phyloP scores from a whole-genome alignment of 352 stramenopile species.

The Phytophthora sansomeana region DNA sequence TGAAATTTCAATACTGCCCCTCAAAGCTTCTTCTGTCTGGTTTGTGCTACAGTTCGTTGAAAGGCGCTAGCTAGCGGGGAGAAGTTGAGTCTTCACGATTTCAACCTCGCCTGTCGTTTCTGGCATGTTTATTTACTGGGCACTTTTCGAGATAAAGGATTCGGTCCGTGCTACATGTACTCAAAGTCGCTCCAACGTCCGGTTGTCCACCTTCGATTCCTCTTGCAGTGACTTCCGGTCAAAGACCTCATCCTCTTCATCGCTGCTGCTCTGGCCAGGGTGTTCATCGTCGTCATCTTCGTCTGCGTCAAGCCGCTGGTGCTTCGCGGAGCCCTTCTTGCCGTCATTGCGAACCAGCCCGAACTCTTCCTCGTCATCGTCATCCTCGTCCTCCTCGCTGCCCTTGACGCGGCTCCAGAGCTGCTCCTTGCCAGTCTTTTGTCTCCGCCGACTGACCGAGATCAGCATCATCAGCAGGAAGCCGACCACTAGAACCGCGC shows the following conservation, averaged over 20 bases:
- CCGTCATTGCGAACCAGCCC: conserved; percentile 46
- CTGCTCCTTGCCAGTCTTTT: conserved; percentile 57
- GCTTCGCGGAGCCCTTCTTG: conserved; percentile 42
- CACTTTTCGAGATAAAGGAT: conserved; percentile 12
- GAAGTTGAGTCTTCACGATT: not conserved
- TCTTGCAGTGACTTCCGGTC: conserved; percentile 49
- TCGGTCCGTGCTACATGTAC: not conserved
- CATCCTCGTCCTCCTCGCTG: conserved; percentile 71
- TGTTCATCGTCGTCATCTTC: conserved; percentile 43
- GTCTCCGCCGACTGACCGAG: conserved; percentile 69
- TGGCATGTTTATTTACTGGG: conserved; percentile 30
- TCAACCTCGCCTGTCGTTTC: not conserved
- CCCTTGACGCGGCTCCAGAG: conserved; percentile 80
- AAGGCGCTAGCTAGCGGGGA: not conserved
- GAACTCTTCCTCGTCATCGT: conserved; percentile 72
- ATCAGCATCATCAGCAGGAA: conserved; percentile 75
- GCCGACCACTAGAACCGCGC: conserved; percentile 69
- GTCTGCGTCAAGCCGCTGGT: conserved; percentile 42
- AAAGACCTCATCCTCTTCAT: conserved; percentile 84
- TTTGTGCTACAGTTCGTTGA: not conserved
- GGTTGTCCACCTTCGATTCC: conserved; percentile 62
- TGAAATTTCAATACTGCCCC: not conserved
- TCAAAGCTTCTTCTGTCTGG: no score
- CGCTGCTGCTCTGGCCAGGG: conserved; percentile 44
- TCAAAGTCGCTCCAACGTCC: conserved; percentile 70